Conservation (phyloP, 2,329 filamentous ascomycete genomes). For the Botrytis byssoidea region DNA sequence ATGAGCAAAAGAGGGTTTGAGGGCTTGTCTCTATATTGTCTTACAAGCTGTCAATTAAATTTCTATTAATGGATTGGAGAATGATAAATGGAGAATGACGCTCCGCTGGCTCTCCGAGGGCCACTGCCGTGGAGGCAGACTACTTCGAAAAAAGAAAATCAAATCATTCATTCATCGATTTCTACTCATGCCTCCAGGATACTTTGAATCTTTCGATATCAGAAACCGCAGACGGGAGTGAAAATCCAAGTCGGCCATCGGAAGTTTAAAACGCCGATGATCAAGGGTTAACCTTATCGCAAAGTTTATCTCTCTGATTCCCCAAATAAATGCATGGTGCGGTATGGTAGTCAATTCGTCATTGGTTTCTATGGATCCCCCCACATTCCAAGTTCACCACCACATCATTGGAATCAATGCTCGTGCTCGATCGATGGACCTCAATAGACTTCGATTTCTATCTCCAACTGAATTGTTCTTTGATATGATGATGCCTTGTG, state of each 20-base stretch:
- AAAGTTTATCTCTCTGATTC: background rate
- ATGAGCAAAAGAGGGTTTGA: background rate
- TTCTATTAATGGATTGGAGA: background rate
- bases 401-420: background rate
- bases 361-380: background rate
- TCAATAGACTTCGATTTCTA: background rate
- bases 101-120: background rate
- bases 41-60: background rate
- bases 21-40: background rate
- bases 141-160: background rate
- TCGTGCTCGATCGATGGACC: background rate
- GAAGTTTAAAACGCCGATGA: background rate
- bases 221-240: background rate
- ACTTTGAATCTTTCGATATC: background rate
- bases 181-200: background rate
- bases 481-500: background rate
- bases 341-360: background rate
- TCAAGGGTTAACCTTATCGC: background rate
- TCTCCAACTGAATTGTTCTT: too few species aligned
- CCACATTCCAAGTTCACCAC: background rate
- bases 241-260: background rate
- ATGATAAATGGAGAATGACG: background rate
- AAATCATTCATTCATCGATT: background rate
- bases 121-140: constrained; percentile 4
- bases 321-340: background rate